These are phyloP conservation scores for Rubia peregrina DNA, from an alignment of 305 asterid genomes.

Conservation along the genomic window DNA sequence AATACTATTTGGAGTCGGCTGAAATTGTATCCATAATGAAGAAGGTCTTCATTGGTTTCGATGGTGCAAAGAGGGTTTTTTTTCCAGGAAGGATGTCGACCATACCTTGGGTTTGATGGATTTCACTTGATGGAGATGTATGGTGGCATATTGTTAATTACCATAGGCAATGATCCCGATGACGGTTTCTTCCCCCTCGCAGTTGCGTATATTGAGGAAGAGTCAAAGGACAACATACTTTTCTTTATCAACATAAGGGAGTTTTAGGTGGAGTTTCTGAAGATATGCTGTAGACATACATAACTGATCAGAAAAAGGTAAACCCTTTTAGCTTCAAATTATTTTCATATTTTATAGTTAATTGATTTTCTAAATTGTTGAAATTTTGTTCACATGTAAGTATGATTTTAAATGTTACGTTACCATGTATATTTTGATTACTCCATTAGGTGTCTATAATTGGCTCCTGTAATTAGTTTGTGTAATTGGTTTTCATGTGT, in stretches of 20 bases:
- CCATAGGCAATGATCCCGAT: not conserved
- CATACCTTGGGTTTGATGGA: not conserved
- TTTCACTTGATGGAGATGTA: not conserved
- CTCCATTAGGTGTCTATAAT: no score
- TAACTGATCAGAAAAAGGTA: not conserved
- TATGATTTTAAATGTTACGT: no score
- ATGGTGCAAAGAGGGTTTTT: not conserved
- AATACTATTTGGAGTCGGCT: not conserved
- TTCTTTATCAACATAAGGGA: not conserved
- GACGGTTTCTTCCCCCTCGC: not conserved
- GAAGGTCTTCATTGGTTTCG: not conserved
- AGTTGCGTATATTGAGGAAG: not conserved
- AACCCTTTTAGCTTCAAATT: no score
- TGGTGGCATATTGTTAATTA: not conserved
- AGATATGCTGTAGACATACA: not conserved
- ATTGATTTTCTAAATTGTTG: no score
- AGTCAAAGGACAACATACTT: not conserved
- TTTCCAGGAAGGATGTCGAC: not conserved
- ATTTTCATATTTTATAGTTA: no score
- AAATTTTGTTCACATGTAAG: no score
- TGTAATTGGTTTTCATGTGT: no score
- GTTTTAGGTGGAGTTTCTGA: not conserved
- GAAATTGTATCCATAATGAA: no score
- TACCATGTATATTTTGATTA: no score
- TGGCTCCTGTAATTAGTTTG: not conserved